Evolutionary conservation across 2,329 filamentous ascomycete genomes (phyloP), one percentile per base, ranked within the genome.

Genomic region (Colletotrichum liriopes): DNA sequence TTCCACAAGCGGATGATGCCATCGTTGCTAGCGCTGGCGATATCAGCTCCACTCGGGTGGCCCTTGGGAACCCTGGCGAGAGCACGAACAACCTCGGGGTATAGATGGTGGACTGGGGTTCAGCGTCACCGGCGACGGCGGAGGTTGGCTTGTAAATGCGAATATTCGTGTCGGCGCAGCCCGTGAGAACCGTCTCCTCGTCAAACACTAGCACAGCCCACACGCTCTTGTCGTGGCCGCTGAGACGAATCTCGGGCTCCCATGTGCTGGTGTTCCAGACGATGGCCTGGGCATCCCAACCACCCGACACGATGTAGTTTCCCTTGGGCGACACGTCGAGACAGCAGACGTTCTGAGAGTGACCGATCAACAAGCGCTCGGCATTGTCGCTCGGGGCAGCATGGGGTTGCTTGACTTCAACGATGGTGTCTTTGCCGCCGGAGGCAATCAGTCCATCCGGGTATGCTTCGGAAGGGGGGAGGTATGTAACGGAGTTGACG

Each of bases 11-110:
- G 90, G 73, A 99, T 93, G 26, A 95, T 86, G 37, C 94, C 94
- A 79, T 99, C 96, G 78, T 98, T 99, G 76, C 94, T 94, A 20
- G 96, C 95, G 54, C 95, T 97, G 56, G 95, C 96, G 80, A 99
- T 95, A n/a, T 97, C 92, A 23, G 95, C 96, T 16, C 94, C 93
- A 29, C 92, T 95, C 20, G 92, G 88, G 79, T 98, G 94, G 35
- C 90, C 90, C 32, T 86, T 80, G 0, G 94, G 92, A n/a, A 98
- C 85, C 77, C 91, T 92, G 82, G 93, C 96, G 12, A 99, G 87
- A n/a, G 95, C 95, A 73, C 96, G 91, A 64, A 98, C 93, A 45
- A 97, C 93, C 76, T 97, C 94, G 35, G 91, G 56, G 94, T 94
- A 65, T 93, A 81, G 32, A 91, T 88, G 11, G 86, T 87, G 12